Evolutionary conservation across 2,329 filamentous ascomycete species (phyloP).

Genomic region (Arthrobotrys entomopaga): DNA sequence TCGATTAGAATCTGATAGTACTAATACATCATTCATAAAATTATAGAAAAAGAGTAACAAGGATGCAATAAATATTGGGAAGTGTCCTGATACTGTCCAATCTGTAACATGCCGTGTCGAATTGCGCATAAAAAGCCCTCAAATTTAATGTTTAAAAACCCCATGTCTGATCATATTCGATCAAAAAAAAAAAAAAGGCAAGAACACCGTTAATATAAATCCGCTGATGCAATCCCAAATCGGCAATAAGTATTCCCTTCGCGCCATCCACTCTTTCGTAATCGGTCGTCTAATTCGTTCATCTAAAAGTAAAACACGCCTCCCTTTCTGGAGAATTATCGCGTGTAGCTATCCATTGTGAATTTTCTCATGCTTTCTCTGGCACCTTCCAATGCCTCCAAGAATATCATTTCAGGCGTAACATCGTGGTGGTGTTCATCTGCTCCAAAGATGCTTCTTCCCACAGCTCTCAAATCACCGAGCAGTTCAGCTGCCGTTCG

Average conservation of each 20-base stretch:
- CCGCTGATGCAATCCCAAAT: constrained; percentile 15
- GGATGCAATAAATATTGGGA: neutral
- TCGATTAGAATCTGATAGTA: constrained; percentile 3
- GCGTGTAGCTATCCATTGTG: constrained; percentile 46
- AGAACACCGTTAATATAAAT: neutral
- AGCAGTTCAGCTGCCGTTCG: constrained; percentile 40
- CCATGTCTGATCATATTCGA: neutral
- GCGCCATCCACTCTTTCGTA: constrained; percentile 27
- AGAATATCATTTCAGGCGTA: constrained; percentile 47
- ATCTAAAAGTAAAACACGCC: neutral
- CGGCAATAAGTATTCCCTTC: constrained; percentile 6
- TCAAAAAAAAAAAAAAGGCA: neutral
- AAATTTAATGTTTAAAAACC: neutral
- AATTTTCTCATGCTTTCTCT: constrained; percentile 48
- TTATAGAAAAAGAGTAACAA: neutral
- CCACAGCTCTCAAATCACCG: constrained; percentile 36
- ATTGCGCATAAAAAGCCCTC: neutral
- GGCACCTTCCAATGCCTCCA: constrained; percentile 34
- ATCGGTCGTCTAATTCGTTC: constrained; percentile 5
- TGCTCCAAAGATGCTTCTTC: constrained; percentile 48
- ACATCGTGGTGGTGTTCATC: constrained; percentile 52
- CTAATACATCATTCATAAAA: neutral
- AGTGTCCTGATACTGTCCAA: neutral
- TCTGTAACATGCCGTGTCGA: constrained; percentile 4
- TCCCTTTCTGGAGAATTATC: constrained; percentile 15